phyloP scores from a whole-genome alignment of 192 early-diverging fungal genomes.

The Coemansia sp. region DNA sequence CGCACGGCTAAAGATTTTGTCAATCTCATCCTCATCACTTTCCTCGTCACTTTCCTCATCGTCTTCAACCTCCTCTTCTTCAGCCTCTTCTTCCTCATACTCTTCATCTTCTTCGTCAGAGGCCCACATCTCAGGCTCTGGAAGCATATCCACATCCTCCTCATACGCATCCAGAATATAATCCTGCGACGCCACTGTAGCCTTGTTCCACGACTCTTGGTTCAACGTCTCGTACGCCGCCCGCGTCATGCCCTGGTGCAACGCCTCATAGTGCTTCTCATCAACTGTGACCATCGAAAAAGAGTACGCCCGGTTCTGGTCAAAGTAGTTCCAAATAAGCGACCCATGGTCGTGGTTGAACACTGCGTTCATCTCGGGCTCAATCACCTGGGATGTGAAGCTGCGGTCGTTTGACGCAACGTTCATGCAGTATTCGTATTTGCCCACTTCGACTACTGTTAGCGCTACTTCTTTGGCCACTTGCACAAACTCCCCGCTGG shows the following conservation, averaged over 20 bases:
- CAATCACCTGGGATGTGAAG: slow-evolving; percentile 60
- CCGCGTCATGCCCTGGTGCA: slow-evolving; percentile 68
- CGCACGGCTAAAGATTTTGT: slow-evolving; percentile 25
- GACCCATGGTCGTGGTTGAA: slow-evolving; percentile 69
- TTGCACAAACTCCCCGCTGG: slow-evolving; percentile 55
- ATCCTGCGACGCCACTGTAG: slow-evolving; percentile 65
- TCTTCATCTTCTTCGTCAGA: slow-evolving; percentile 30
- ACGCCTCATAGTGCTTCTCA: slow-evolving; percentile 50
- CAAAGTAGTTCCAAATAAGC: slow-evolving; percentile 84
- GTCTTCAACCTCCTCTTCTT: neutral
- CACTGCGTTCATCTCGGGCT: slow-evolving; percentile 74
- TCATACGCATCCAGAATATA: slow-evolving; percentile 76
- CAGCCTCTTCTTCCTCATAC: neutral
- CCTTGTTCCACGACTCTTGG: slow-evolving; percentile 63
- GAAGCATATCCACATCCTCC: slow-evolving; percentile 59
- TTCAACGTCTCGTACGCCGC: slow-evolving; percentile 78
- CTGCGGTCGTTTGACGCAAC: slow-evolving; percentile 50
- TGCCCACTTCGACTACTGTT: slow-evolving; percentile 37
- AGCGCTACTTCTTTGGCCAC: slow-evolving; percentile 54
- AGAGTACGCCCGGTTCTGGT: slow-evolving; percentile 63
- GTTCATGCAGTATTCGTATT: slow-evolving; percentile 58
- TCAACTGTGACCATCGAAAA: slow-evolving; percentile 71
- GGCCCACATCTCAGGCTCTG: slow-evolving; percentile 27
- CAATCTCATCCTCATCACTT: slow-evolving; percentile 21
- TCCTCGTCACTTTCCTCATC: slow-evolving; percentile 3